A percentile compares a stretch with the other conserved stretches of the same genome.
These are phyloP conservation scores for Phallus indusiatus DNA, from an alignment of 768 basidiomycete species.

Conservation along the genomic window DNA sequence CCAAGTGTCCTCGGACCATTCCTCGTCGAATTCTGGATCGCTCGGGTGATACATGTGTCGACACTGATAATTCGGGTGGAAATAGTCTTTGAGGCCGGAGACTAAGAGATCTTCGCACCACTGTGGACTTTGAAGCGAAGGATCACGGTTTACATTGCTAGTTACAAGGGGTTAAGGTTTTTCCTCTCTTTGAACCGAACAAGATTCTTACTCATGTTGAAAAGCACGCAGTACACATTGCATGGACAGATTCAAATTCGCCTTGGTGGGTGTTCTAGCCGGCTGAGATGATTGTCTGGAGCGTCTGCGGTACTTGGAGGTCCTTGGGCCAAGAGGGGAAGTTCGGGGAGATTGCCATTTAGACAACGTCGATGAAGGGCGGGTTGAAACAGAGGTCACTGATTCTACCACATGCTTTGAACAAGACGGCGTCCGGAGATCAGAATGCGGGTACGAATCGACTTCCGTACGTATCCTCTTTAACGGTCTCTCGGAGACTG, in stretches of 20 bases:
- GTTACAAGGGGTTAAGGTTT: background rate
- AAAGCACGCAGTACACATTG: background rate
- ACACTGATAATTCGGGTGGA: conserved; percentile 1
- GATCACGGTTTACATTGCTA: background rate
- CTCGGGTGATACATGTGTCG: conserved; percentile 2
- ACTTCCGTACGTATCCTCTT: background rate
- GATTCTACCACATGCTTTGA: background rate
- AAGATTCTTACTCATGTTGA: background rate
- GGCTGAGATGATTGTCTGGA: background rate
- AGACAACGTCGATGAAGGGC: background rate
- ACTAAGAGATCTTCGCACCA: conserved; percentile 2
- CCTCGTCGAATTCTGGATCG: conserved; percentile 5
- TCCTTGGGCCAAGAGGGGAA: conserved; percentile 5
- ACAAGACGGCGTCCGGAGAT: background rate
- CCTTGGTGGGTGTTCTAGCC: background rate
- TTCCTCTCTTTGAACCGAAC: background rate
- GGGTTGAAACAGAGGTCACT: background rate
- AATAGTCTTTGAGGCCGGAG: background rate
- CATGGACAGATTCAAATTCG: background rate
- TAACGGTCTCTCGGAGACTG: background rate
- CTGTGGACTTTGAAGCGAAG: background rate
- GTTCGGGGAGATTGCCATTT: conserved; percentile 5
- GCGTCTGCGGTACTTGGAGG: background rate
- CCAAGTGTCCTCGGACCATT: conserved; percentile 4
- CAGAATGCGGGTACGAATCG: background rate